These are phyloP conservation scores for Rhynchosporium secalis DNA, from an alignment of 2,329 filamentous ascomycete species.

Conservation along the genomic window DNA sequence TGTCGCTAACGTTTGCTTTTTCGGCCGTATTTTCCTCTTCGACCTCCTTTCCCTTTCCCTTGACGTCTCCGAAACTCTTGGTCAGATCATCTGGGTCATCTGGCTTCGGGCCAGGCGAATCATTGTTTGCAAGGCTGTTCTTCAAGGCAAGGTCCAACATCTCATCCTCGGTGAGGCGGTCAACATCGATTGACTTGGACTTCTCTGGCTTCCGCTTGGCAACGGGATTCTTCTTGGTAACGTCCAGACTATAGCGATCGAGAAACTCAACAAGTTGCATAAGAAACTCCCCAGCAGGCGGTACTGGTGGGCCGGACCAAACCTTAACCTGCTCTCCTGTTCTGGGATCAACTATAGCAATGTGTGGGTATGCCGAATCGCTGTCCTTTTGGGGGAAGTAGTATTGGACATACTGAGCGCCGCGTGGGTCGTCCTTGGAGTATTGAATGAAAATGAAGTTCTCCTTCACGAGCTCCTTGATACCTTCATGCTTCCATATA, in stretches of 20 bases:
- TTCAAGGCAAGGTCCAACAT: constrained; percentile 93
- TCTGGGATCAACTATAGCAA: constrained; percentile 90
- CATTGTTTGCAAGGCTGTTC: constrained; percentile 72
- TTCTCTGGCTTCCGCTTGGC: constrained; percentile 73
- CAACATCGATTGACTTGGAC: constrained; percentile 70
- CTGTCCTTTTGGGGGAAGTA: constrained; percentile 81
- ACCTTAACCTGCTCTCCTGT: constrained; percentile 97
- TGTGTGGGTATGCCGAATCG: constrained; percentile 90
- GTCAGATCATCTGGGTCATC: constrained; percentile 89
- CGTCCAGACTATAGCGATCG: constrained; percentile 90
- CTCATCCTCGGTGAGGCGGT: constrained; percentile 93
- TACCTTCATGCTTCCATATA: constrained; percentile 84
- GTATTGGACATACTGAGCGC: constrained; percentile 81
- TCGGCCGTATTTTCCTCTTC: constrained; percentile 43
- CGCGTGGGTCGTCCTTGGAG: constrained; percentile 77
- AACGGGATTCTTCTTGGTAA: constrained; percentile 89
- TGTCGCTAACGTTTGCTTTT: constrained; percentile 38
- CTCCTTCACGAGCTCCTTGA: constrained; percentile 79
- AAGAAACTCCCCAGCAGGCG: constrained; percentile 76
- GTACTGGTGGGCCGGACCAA: constrained; percentile 84
- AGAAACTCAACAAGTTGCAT: constrained; percentile 93
- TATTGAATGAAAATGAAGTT: constrained; percentile 97
- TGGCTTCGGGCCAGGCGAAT: constrained; percentile 52
- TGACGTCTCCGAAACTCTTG: constrained; percentile 56
- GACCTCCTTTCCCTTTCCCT: constrained; percentile 55